phyloP scores from a whole-genome alignment of 768 basidiomycete species.

The Phaffia australis region DNA sequence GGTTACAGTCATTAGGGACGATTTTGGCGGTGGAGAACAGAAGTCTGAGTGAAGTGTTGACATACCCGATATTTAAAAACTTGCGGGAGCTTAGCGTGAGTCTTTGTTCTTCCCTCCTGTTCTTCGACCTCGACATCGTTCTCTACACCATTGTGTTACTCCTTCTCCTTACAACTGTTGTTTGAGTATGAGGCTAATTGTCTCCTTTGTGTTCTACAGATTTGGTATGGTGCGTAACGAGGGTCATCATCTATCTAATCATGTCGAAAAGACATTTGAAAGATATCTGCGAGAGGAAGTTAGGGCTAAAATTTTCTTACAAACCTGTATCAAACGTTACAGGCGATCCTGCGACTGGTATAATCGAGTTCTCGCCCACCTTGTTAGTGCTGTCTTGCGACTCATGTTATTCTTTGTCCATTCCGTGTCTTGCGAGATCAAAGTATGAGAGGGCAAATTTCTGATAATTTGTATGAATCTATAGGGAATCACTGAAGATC shows the following conservation, averaged over 20 bases:
- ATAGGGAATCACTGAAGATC: conserved; percentile 5
- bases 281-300: too few relatives aligned
- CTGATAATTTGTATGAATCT: too few relatives aligned
- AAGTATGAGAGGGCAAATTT: too few relatives aligned
- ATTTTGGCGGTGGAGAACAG: conserved; percentile 14
- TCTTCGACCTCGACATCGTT: background rate
- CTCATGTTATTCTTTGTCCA: too few relatives aligned
- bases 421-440: too few relatives aligned
- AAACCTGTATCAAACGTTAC: too few relatives aligned
- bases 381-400: background rate
- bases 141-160: background rate
- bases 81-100: conserved; percentile 13
- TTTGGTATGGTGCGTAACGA: too few relatives aligned
- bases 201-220: too few relatives aligned
- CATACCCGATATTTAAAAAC: background rate
- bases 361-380: conserved; percentile 1
- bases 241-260: background rate
- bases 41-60: background rate
- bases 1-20: conserved; percentile 1
- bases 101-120: background rate
- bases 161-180: background rate
- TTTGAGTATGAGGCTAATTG: too few relatives aligned
- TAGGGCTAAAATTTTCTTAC: too few relatives aligned
- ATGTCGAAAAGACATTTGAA: background rate
- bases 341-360: conserved; percentile 9